A percentile compares a stretch with the other conserved stretches of the same genome.
Evolutionary conservation across 1,284 basidiomycete genomes (phyloP).

Genomic region (Phaffia rhodozyma): DNA sequence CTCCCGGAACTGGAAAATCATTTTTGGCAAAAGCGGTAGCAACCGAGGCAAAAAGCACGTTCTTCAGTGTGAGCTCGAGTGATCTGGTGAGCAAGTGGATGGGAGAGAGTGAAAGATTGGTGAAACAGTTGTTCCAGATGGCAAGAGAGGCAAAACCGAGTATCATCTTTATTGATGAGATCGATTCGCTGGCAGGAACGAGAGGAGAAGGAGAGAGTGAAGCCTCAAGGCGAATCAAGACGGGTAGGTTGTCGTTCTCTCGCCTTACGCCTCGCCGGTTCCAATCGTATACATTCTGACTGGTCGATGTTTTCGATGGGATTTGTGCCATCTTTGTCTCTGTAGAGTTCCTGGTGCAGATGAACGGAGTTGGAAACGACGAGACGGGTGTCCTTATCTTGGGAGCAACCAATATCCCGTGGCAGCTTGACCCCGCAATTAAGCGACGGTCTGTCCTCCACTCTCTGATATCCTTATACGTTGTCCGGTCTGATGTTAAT

Average conservation of each 20-base stretch:
- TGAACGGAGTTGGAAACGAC: constrained; percentile 98
- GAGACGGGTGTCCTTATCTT: constrained; percentile 94
- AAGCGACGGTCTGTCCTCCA: constrained; percentile 61
- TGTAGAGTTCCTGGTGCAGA: constrained; percentile 44
- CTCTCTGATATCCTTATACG: not conserved
- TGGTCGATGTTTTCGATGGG: not conserved
- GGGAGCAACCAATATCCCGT: constrained; percentile 97
- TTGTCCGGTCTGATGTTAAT: not conserved
- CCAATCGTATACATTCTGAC: not conserved
- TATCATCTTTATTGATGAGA: constrained; percentile 98
- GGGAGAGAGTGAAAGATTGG: constrained; percentile 95
- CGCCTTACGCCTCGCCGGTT: not conserved
- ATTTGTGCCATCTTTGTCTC: not conserved
- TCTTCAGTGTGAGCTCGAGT: constrained; percentile 90
- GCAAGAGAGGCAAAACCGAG: constrained; percentile 92
- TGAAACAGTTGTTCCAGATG: constrained; percentile 93
- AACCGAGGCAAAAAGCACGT: constrained; percentile 96
- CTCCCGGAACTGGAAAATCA: constrained; percentile 88
- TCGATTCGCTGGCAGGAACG: constrained; percentile 90
- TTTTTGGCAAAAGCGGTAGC: constrained; percentile 96
- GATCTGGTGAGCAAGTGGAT: constrained; percentile 99
- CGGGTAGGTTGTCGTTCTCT: constrained; percentile 32
- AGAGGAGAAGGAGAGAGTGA: constrained; percentile 94
- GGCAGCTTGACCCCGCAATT: constrained; percentile 95
- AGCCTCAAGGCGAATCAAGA: constrained; percentile 92